Evolutionary conservation across 176 grass and related monocot genomes (phyloP).

Genomic region (Triticum aestivum): IWGSC_CS_RefSeq_v2.1 NC_057795.1:624897153-624897652

Average conservation of each 20-base stretch:
- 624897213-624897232: background rate
- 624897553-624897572: background rate
- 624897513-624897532: background rate
- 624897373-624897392: slow-evolving; percentile 1
- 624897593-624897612: background rate
- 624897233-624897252: background rate
- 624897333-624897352: background rate
- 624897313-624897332: background rate
- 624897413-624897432: background rate
- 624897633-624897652: background rate
- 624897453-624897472: background rate
- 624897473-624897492: background rate
- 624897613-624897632: slow-evolving; percentile 10
- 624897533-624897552: background rate
- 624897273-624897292: background rate
- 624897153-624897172: background rate
- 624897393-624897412: background rate
- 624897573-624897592: background rate
- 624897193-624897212: no score
- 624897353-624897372: background rate
- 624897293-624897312: background rate
- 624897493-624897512: background rate
- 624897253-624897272: background rate
- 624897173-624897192: background rate
- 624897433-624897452: background rate